Evolutionary conservation across 2,329 filamentous ascomycete species (phyloP), one percentile per base, ranked within the genome.

Genomic region (Bipolaris sorokiniana): DNA sequence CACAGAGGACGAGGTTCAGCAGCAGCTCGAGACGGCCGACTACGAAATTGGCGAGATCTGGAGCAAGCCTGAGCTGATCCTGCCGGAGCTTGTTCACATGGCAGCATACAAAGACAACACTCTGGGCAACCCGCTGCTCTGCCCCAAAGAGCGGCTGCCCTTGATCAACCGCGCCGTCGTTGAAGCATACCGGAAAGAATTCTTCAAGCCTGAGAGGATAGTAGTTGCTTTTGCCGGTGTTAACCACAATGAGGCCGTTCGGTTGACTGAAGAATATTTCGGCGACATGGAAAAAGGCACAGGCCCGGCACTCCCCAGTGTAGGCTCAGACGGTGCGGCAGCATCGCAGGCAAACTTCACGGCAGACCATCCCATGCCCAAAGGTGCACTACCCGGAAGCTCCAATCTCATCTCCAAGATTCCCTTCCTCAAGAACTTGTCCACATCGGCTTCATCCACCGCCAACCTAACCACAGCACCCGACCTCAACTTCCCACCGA

Each of bases 41-140:
- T 99, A 98, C 74, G 95, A 99, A 79, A 95, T 99, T 75, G 87
- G 88, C 22, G 95, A 98, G 81, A 98, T 99, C 54, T 99, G 95
- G 95, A 89, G 90, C 68, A 98, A 96, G 82, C 93, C 95, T 0
- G 94, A 98, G 71, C 85, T 99, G 54, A 98, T 99, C 67, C 81
- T 99, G 59, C 95, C 95, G 0, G 95, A 99, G 79, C 80, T 99
- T 67, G 89, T 98, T 36, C 95, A 99, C 77, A 95, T 93, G 81
- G 92, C 95, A 9, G 95, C 93, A 2, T 99, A 91, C 79, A 95
- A 92, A 81, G 90, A 95, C 74, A 98, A 99, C 79, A 98, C 95
- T 0, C 83, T 99, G 11, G 95, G 95, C 36, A 96, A 98, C 77
- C 95, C 95, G 3, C 77, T 99, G 64, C 80, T 99, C 48, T 99